phyloP scores from a whole-genome alignment of 371 early-diverging fungal genomes.

The Saksenaea vasiformis region DNA sequence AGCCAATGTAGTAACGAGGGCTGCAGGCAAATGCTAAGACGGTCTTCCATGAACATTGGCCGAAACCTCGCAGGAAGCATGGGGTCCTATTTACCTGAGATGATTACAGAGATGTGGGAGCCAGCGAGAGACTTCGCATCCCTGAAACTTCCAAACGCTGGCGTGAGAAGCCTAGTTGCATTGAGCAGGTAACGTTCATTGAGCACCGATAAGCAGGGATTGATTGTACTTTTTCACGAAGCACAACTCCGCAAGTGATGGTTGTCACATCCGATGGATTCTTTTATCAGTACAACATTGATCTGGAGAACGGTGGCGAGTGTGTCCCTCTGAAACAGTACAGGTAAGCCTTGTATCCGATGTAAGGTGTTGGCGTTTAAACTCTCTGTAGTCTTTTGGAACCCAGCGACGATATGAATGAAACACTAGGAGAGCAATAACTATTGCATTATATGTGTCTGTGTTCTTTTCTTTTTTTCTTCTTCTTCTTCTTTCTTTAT shows the following conservation, averaged over 20 bases:
- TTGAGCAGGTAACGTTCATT: constrained; percentile 61
- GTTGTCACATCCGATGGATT: constrained; percentile 92
- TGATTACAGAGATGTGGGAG: constrained; percentile 92
- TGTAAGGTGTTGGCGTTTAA: no score
- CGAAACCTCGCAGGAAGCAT: constrained; percentile 75
- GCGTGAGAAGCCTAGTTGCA: constrained; percentile 81
- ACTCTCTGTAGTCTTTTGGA: constrained; percentile 15
- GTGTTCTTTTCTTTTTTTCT: not conserved
- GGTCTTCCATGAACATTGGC: constrained; percentile 62
- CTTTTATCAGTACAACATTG: constrained; percentile 89
- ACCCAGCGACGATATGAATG: constrained; percentile 15
- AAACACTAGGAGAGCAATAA: not conserved
- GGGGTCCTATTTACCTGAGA: constrained; percentile 83
- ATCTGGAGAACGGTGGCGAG: constrained; percentile 90
- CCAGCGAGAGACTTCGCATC: constrained; percentile 93
- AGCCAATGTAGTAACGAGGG: not conserved
- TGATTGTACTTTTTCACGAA: constrained; percentile 15
- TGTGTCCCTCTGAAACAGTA: constrained; percentile 83
- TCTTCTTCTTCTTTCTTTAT: not conserved
- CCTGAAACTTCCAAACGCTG: constrained; percentile 83
- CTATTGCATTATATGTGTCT: not conserved
- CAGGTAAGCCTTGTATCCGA: constrained; percentile 35
- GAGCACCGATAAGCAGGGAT: not conserved
- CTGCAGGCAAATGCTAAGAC: constrained; percentile 51
- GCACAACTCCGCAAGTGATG: constrained; percentile 81